Conservation (phyloP, 768 basidiomycete genomes). For the Daedaleopsis sinensis region DNA sequence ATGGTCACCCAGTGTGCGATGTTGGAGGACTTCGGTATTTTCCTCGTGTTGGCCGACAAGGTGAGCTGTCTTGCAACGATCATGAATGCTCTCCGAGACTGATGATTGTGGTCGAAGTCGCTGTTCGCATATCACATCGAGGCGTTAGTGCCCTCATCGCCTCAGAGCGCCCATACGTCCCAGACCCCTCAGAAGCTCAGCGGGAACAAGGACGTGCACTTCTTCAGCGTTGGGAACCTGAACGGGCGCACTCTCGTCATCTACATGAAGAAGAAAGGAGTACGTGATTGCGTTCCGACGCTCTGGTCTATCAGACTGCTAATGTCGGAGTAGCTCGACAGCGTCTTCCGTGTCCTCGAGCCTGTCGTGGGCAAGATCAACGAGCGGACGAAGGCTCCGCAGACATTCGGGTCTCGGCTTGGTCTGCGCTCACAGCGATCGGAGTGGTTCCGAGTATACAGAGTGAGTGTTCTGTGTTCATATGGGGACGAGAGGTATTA, state of each 20-base stretch:
- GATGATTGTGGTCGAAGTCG: constrained; percentile 44
- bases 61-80: constrained; percentile 33
- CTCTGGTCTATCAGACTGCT: background rate
- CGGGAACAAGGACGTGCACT: constrained; percentile 90
- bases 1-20: constrained; percentile 95
- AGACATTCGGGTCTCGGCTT: constrained; percentile 71
- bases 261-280: constrained; percentile 95
- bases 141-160: constrained; percentile 89
- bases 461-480: constrained; percentile 41
- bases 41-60: constrained; percentile 94
- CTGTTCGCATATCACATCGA: constrained; percentile 96
- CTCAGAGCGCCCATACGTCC: constrained; percentile 62
- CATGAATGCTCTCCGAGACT: background rate
- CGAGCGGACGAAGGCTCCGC: constrained; percentile 71
- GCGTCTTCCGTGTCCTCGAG: constrained; percentile 96
- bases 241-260: constrained; percentile 88
- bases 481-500: background rate
- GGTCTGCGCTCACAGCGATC: constrained; percentile 80
- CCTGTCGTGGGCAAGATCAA: constrained; percentile 91
- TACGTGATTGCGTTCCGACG: constrained; percentile 32
- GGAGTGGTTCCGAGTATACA: constrained; percentile 95
- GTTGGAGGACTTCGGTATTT: constrained; percentile 94
- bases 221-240: constrained; percentile 91
- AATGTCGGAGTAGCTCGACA: constrained; percentile 60
- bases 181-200: constrained; percentile 91